phyloP scores from a whole-genome alignment of 371 early-diverging fungal genomes.

The Apophysomyces elegans region DNA sequence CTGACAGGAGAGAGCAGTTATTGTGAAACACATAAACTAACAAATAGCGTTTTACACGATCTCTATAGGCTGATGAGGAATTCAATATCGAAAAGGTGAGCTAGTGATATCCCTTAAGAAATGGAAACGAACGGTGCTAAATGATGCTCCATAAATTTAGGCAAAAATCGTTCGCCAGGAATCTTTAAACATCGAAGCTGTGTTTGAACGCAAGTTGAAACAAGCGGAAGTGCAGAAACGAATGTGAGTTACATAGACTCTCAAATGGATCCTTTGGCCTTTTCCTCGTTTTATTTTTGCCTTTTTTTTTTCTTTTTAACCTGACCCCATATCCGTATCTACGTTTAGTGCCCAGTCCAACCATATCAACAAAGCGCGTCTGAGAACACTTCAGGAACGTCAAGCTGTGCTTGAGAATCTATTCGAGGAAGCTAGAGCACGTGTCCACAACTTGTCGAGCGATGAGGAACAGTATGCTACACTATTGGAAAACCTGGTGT shows the following conservation, averaged over 20 bases:
- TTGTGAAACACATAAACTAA: conserved; percentile 12
- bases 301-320: too few relatives aligned
- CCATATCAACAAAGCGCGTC: conserved; percentile 93
- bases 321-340: too few relatives aligned
- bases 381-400: conserved; percentile 86
- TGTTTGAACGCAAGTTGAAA: conserved; percentile 89
- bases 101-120: neutral
- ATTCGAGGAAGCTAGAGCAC: conserved; percentile 63
- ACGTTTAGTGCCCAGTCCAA: conserved; percentile 87
- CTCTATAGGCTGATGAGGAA: conserved; percentile 90
- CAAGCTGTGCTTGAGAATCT: conserved; percentile 85
- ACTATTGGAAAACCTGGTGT: conserved; percentile 71
- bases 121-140: neutral
- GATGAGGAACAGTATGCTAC: conserved; percentile 62
- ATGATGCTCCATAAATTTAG: conserved; percentile 29
- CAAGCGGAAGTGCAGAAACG: conserved; percentile 90
- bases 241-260: conserved; percentile 59
- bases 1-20: neutral
- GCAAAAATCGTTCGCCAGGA: conserved; percentile 94
- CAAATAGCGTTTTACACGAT: neutral
- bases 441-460: conserved; percentile 58
- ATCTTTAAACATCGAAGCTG: conserved; percentile 86
- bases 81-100: conserved; percentile 97
- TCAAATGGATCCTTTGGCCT: neutral
- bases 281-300: too few relatives aligned